phyloP scores from a whole-genome alignment of 73 alveolate genomes.

The Uronychia setigera region DNA sequence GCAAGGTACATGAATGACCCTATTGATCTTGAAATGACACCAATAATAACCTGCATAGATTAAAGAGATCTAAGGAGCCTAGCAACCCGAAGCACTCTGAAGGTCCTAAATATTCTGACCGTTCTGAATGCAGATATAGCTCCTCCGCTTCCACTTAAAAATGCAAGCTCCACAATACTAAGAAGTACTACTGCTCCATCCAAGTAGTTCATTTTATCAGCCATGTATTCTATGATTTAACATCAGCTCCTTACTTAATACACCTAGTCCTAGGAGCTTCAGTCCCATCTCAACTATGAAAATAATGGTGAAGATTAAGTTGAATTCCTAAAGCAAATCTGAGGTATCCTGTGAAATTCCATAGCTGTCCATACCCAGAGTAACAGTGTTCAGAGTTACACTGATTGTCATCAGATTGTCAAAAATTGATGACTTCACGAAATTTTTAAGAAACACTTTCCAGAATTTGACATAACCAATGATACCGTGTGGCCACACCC shows the following conservation, averaged over 20 bases:
- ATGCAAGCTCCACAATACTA: conserved; percentile 68
- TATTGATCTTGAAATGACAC: conserved; percentile 62
- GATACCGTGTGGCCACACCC: conserved; percentile 57
- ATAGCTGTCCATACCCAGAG: conserved; percentile 73
- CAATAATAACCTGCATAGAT: conserved; percentile 77
- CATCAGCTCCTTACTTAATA: background rate
- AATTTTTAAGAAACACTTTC: conserved; percentile 16
- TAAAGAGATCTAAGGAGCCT: conserved; percentile 75
- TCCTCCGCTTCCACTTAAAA: conserved; percentile 63
- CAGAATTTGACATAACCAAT: conserved; percentile 15
- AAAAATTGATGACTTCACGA: conserved; percentile 34
- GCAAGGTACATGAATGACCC: conserved; percentile 66
- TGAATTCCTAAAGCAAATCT: conserved; percentile 38
- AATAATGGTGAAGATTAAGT: conserved; percentile 73
- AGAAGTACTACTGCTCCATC: conserved; percentile 82
- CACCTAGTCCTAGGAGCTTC: conserved; percentile 82
- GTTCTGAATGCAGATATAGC: conserved; percentile 76
- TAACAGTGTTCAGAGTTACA: conserved; percentile 78
- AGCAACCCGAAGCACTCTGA: conserved; percentile 85
- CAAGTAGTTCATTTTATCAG: conserved; percentile 83
- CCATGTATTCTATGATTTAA: conserved; percentile 49
- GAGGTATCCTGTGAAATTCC: conserved; percentile 48
- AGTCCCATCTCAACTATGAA: conserved; percentile 85
- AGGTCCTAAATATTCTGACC: conserved; percentile 79
- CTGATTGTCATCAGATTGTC: conserved; percentile 68